Base-by-base conservation (phyloP, 371 early-diverging fungal species). In the Umbelopsis sp. region DNA sequence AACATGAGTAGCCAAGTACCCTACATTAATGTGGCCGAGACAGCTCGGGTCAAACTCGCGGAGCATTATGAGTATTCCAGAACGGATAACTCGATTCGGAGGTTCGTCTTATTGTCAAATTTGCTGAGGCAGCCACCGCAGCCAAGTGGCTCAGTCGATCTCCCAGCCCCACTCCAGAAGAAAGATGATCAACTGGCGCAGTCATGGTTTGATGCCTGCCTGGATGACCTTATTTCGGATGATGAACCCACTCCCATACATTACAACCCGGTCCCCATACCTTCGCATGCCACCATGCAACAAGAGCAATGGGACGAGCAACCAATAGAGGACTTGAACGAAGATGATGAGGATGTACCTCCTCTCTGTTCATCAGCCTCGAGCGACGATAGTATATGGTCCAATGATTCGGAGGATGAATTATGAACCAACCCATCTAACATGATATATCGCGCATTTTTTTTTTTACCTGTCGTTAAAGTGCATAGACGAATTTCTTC, bases 11-110 rank as follows among this genome's bases (percentile, higher is more conserved):
- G 20, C 18, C 48, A 48, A 48, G 16, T 18, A 57, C 12, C 57
- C 18, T n/a, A 29, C 18, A 29, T 57, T 4, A 29, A 57, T 35
- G 57, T 57, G 14, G 57, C 57, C 57, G 57, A 57, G 35, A 35
- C 57, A 35, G 57, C 57, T 18, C 57, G 57, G 29, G 35, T 29
- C 35, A 57, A 57, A n/a, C 57, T 57, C 57, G 57, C 57, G 57
- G 57, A 57, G 18, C 57, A 57, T 57, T 57, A 57, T 35, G 57
- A 57, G 37, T 57, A 18, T 35, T 57, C 57, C 7, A 29, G 57
- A 35, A 57, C 57, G 10, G 57, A 57, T 57, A 57, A 57, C 37
- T 57, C 57, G 11, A 57, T 57, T 57, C 57, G 57, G 57, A 57
- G 57, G 18, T 57, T 57, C 29, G 57, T 57, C 3, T n/a, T 57